Evolutionary conservation across 2,329 filamentous ascomycete species (phyloP), one percentile per base, ranked within the genome.

Genomic region (Leptosphaerulina australis): DNA sequence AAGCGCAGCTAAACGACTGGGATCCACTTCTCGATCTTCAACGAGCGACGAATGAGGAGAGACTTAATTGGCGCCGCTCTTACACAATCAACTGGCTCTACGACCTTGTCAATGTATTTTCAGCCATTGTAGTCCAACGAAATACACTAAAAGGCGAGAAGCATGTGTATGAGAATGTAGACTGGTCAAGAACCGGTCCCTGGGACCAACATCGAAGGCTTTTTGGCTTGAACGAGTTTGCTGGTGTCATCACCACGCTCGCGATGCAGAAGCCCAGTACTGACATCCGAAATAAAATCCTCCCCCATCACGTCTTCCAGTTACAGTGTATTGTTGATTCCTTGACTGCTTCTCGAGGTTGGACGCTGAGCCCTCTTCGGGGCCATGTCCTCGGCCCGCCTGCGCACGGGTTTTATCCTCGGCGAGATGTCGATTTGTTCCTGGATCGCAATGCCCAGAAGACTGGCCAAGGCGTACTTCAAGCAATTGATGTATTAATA

Each of bases 71-170:
- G 79, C 76, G 79, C 5, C 74, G 77, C 1, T 56, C 63, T 0
- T 81, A 79, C 44, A 79, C 75, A 2, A 79, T 82, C 51, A 79
- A 77, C 50, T 81, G 78, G 78, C 71, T 82, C 0, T 81, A 81
- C 50, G 77, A 81, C 44, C 56, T 82, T 5, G 76, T 81, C 55
- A 81, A 79, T 40, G 20, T 77, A 4, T 79, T 73, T 45, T 76
- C 76, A 0, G 56, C 63, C 3, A 60, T 74, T 46, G 74, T 78
- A 14, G 64, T 77, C 1, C 70, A 78, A 44, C 66, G 63, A 5
- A 76, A 72, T 28, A 71, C 54, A 7, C 48, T 66, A 34, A 69
- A 65, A 36, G 73, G 69, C 3, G 62, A 78, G 50, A 51, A 67
- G 0, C 67, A 69, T 43, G 55, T 49, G 1, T 55, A 71, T 20